A percentile compares a stretch with the other conserved stretches of the same genome.
phyloP scores from a whole-genome alignment of 306 rosid genomes.

The Pyrus bretschneideri region DNA sequence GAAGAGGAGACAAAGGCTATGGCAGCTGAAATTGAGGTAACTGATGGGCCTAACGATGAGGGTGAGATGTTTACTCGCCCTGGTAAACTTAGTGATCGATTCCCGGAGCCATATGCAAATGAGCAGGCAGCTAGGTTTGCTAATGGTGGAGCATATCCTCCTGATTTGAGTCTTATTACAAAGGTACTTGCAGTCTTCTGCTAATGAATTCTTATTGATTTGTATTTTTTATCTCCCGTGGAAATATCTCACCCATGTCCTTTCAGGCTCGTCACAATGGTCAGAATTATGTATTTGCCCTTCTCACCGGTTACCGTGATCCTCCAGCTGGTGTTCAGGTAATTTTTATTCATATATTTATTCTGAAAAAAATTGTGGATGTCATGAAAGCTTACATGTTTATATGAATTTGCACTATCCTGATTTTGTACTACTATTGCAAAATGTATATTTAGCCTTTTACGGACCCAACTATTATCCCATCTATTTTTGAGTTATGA shows the following conservation, averaged over 20 bases:
- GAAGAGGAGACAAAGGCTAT: slow-evolving; percentile 96
- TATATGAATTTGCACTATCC: background rate
- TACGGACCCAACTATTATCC: too few species aligned
- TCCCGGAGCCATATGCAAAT: slow-evolving; percentile 88
- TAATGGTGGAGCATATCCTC: slow-evolving; percentile 98
- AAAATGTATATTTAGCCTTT: background rate
- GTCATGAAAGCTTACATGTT: background rate
- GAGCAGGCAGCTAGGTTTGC: slow-evolving; percentile 99
- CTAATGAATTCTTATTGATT: slow-evolving; percentile 4
- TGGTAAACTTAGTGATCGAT: slow-evolving; percentile 94
- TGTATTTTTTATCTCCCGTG: background rate
- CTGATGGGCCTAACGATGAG: slow-evolving; percentile 97
- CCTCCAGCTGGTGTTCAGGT: slow-evolving; percentile 98
- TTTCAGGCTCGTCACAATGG: slow-evolving; percentile 99
- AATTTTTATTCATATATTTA: slow-evolving; percentile 8
- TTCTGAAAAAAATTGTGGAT: background rate
- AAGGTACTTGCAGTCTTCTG: slow-evolving; percentile 54
- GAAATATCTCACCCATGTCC: slow-evolving; percentile 7
- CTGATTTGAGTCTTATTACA: slow-evolving; percentile 89
- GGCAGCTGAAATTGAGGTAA: slow-evolving; percentile 99
- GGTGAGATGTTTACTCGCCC: slow-evolving; percentile 99
- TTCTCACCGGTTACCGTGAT: slow-evolving; percentile 84
- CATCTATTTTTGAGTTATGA: background rate
- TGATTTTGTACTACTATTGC: background rate
- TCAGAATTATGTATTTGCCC: slow-evolving; percentile 84